Conservation (phyloP, 805 yeast genomes). For the Ogataea henricii region DNA sequence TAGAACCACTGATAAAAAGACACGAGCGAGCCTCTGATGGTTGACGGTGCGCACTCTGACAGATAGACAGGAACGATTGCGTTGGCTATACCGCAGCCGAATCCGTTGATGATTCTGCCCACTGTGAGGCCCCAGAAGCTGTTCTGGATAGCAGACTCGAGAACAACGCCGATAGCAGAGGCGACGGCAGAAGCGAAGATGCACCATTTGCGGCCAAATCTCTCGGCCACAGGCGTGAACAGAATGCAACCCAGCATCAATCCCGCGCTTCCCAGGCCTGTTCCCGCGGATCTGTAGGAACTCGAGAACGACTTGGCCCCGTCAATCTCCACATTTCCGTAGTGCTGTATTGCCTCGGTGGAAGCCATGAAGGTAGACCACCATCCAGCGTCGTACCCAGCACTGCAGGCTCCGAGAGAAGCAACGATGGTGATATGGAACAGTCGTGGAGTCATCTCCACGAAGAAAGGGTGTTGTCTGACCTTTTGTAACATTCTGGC, state of each 20-base stretch:
- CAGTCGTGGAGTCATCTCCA: conserved; percentile 6
- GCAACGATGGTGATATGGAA: conserved; percentile 7
- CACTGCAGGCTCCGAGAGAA: conserved; percentile 11
- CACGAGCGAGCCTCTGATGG: conserved; percentile 30
- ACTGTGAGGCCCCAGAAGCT: conserved; percentile 28
- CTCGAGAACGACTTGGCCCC: conserved; percentile 36
- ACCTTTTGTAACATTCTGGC: background rate
- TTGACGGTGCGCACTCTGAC: conserved; percentile 35
- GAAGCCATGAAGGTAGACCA: conserved; percentile 15
- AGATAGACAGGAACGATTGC: conserved; percentile 37
- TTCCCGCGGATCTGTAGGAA: conserved; percentile 28
- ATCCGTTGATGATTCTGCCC: conserved; percentile 35
- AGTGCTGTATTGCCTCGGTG: conserved; percentile 4
- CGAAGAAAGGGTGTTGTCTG: conserved; percentile 5
- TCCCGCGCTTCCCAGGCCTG: conserved; percentile 12
- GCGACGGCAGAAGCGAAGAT: conserved; percentile 39
- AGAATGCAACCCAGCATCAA: conserved; percentile 10
- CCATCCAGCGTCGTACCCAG: conserved; percentile 16
- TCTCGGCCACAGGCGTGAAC: conserved; percentile 35
- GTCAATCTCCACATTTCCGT: conserved; percentile 6
- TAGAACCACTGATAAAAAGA: conserved; percentile 41
- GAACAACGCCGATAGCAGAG: conserved; percentile 32
- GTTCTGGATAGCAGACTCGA: conserved; percentile 22
- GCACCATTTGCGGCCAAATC: conserved; percentile 41
- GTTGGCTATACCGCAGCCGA: conserved; percentile 37